Conservation (phyloP, 345 rosid species). For the Ailanthus altissimus region DNA sequence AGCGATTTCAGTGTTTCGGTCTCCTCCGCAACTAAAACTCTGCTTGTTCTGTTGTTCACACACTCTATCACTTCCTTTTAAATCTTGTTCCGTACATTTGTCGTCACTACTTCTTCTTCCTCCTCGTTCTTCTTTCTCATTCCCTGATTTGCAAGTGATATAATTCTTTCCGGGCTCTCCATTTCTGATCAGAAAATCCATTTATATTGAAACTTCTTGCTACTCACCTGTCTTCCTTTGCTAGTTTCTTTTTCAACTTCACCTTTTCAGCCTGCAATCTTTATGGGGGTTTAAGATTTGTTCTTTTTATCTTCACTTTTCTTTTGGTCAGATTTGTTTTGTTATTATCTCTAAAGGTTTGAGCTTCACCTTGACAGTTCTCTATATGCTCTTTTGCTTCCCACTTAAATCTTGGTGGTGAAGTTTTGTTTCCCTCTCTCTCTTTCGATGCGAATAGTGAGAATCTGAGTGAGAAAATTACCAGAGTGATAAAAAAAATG, state of each 20-base stretch:
- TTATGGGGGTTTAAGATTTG: too few species aligned
- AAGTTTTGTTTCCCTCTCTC: neutral
- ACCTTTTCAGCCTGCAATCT: constrained; percentile 19
- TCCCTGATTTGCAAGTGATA: neutral
- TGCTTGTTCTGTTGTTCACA: constrained; percentile 3
- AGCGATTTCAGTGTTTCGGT: constrained; percentile 40
- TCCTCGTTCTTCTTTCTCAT: neutral
- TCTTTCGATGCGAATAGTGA: constrained; percentile 26
- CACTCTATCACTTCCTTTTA: neutral
- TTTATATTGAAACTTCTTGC: neutral
- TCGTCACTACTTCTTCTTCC: neutral
- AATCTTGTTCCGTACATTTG: neutral
- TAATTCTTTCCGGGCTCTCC: neutral
- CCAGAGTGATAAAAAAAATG: constrained; percentile 21
- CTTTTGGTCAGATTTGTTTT: neutral
- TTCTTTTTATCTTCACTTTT: too few species aligned
- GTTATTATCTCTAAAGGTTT: constrained; percentile 14
- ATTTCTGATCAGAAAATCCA: neutral
- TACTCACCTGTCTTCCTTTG: neutral
- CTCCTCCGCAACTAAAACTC: constrained; percentile 30
- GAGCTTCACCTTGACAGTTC: constrained; percentile 30
- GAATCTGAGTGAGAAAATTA: constrained; percentile 15
- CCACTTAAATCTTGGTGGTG: neutral
- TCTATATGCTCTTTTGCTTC: constrained; percentile 1
- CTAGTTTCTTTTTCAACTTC: neutral